Base-by-base conservation (phyloP, 1,284 basidiomycete species). In the Inonotus hispidus region DNA sequence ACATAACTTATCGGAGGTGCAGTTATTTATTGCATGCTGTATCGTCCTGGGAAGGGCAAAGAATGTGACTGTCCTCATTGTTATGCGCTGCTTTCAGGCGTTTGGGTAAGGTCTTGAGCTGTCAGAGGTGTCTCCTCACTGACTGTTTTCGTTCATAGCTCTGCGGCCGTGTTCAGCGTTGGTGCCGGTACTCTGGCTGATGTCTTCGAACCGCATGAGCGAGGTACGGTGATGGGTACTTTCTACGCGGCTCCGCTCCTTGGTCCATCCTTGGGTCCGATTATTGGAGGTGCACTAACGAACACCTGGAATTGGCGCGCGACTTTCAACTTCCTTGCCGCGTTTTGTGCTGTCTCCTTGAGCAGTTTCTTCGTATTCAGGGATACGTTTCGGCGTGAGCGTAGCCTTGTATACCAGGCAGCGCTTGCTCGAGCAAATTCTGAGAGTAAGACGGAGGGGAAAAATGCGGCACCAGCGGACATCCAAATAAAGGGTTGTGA, bases 101-200 rank as follows among this genome's bases (percentile, higher is more conserved):
- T 75, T 77, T 59, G 87, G 84, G 82, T 88, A 65, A 52, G 78
- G 66, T n/a, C 6, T 32, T 41, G 21, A 52, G 14, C 27, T 6
- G 21, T 37, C 29, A 35, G 32, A 35, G 32, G 13, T 32, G 13
- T n/a, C 1, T 35, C 21, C 46, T 3, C 27, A 27, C 38, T 52
- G 52, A 38, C 43, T 14, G 11, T 49, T 38, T 23, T 32, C 53
- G 14, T 69, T 2, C 65, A 66, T 56, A 92, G 90, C 25, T 87
- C 87, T 1, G 86, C 87, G 54, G 88, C 90, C 1, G 88, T 92
- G 6, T 81, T 92, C 23, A 74, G 88, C 0, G 83, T 93, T 53
- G 93, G 92, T 10, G 90, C 91, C 0, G 92, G 89, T 6, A 89
- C 89, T 6, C 75, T 95, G 3, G 88, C 88, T 1, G 91, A 93